phyloP scores from a whole-genome alignment of 495 filamentous ascomycete species.

The Durotheca rogersii region DNA sequence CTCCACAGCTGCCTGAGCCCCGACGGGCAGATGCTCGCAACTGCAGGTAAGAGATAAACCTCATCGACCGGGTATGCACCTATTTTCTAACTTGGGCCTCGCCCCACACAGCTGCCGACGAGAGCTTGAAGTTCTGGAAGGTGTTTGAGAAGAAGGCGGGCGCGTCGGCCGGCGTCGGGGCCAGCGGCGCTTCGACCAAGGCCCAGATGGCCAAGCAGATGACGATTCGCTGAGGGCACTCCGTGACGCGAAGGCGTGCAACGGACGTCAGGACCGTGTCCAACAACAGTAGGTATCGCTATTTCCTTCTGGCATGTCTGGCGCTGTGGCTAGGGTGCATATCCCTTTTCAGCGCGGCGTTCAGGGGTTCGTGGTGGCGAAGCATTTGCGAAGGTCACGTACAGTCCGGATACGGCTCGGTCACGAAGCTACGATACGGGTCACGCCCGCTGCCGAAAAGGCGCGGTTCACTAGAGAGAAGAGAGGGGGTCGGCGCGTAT shows the following conservation, averaged over 20 bases:
- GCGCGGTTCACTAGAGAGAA: too few relatives aligned
- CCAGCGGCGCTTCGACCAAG: slow-evolving; percentile 54
- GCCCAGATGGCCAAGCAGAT: slow-evolving; percentile 87
- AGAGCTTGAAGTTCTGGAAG: slow-evolving; percentile 99
- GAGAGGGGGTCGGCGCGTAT: too few relatives aligned
- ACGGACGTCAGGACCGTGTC: slow-evolving; percentile 31
- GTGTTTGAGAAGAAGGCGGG: slow-evolving; percentile 97
- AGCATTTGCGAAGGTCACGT: slow-evolving; percentile 26
- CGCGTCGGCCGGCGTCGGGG: slow-evolving; percentile 57
- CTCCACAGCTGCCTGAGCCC: slow-evolving; percentile 93
- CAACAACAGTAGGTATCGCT: slow-evolving; percentile 50
- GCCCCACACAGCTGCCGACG: slow-evolving; percentile 67
- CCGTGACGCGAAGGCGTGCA: slow-evolving; percentile 14
- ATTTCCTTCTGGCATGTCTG: slow-evolving; percentile 42
- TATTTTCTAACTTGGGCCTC: too few relatives aligned
- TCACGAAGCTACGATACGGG: slow-evolving; percentile 37
- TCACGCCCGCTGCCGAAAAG: slow-evolving; percentile 19
- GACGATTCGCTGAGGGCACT: slow-evolving; percentile 80
- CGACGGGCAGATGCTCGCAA: slow-evolving; percentile 95
- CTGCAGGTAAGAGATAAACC: slow-evolving; percentile 58
- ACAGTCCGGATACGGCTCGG: slow-evolving; percentile 27
- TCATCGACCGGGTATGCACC: too few relatives aligned
- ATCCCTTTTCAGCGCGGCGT: slow-evolving; percentile 49
- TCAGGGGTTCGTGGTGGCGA: slow-evolving; percentile 33
- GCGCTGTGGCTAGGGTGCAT: slow-evolving; percentile 41